Evolutionary conservation across 345 rosid genomes (phyloP), one percentile per base, ranked within the genome.

Genomic region (Camelina neglecta): DNA sequence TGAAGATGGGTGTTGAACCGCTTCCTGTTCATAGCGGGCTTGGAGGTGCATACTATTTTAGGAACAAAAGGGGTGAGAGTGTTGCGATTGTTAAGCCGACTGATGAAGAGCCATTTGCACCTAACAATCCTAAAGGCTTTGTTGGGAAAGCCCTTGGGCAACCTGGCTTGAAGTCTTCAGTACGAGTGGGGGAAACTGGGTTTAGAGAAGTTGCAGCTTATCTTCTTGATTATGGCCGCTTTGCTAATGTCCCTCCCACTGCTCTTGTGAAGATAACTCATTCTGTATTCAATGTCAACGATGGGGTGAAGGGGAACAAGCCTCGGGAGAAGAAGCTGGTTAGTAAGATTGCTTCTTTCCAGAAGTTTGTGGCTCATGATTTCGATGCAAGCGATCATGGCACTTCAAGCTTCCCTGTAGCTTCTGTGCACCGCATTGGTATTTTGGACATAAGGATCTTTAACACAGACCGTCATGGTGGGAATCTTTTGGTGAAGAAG

Each of bases 101-200:
- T 0, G 99, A 96, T 72, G 99, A 96, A 82, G 99, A 96, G 71
- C 99, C 99, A 8, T 96, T 93, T 84, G 99, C 99, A 16, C 99
- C 98, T 8, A 96, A 96, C 82, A 96, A 96, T 61, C 99, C 98
- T 0, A 96, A 96, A 79, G 99, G 98, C 56, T 96, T 96, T 83
- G 88, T 93, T 12, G 99, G 99, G 50, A 96, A 96, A 80, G 93
- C 99, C 5, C 92, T 96, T 26, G 99, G 99, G 51, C 97, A 91
- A 51, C 98, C 97, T 0, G 99, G 99, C 11, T 80, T 96, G 60
- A 96, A 96, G 79, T 90, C 93, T 23, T 96, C 99, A 0, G 99
- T 96, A n/a, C 88, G 99, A 48, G 96, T 96, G 26, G 99, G 99
- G 24, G 99, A 96, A 76, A 90, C 99, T 0, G 99, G 99, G 51